phyloP scores from a whole-genome alignment of 106 monocot genomes.

The Phalaenopsis equestris region DNA sequence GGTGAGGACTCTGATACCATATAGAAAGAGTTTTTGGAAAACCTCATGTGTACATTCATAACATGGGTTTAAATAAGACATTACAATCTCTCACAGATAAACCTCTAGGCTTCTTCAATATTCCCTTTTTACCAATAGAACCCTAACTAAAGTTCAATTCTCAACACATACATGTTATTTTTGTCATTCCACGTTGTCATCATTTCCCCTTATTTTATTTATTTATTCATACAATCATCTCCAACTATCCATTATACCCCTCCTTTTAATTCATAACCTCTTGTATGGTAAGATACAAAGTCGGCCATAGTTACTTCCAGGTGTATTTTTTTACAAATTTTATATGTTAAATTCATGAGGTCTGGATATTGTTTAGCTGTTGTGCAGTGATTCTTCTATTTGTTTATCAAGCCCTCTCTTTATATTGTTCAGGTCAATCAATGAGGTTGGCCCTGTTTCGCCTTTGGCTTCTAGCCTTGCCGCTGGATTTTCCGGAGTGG shows the following conservation, averaged over 20 bases:
- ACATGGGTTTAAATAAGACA: no score
- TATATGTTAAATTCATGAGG: background rate
- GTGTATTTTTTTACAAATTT: background rate
- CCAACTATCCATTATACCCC: background rate
- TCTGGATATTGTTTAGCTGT: background rate
- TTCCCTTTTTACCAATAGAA: no score
- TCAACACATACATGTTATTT: no score
- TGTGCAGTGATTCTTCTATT: background rate
- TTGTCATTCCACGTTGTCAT: no score
- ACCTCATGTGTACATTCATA: no score
- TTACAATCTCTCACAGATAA: no score
- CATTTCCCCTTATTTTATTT: background rate
- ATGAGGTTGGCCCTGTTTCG: slow-evolving; percentile 63
- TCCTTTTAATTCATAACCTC: background rate
- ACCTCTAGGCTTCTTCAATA: no score
- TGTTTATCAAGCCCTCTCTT: background rate
- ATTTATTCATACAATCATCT: background rate
- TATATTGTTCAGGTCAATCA: slow-evolving; percentile 48
- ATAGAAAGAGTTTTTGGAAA: no score
- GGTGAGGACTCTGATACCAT: no score
- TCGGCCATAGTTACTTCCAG: background rate
- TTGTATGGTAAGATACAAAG: background rate
- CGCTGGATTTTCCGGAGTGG: slow-evolving; percentile 76
- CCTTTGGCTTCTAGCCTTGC: slow-evolving; percentile 73
- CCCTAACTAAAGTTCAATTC: no score